Evolutionary conservation across 441 rosid species (phyloP).

Genomic region (Codiaeum variegatum): DNA sequence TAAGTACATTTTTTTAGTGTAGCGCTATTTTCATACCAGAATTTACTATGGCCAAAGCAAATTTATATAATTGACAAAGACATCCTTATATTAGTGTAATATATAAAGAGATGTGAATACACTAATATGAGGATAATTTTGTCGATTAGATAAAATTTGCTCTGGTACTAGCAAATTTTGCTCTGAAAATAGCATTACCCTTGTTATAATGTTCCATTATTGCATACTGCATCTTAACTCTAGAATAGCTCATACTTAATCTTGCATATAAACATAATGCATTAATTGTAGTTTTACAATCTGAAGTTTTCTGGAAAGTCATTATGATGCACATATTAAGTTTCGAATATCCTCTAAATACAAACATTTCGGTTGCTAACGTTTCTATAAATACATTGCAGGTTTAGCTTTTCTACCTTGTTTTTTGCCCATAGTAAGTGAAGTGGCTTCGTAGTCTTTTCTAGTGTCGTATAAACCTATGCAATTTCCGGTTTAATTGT

Average conservation of each 20-base stretch:
- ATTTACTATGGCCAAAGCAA: too few species aligned
- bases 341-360: neutral
- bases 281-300: neutral
- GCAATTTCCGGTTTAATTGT: neutral
- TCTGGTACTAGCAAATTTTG: too few species aligned
- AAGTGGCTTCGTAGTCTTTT: neutral
- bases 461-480: neutral
- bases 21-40: too few species aligned
- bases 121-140: too few species aligned
- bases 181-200: too few species aligned
- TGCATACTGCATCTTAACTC: neutral
- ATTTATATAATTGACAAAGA: too few species aligned
- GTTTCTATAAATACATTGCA: conserved; percentile 31
- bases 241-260: neutral
- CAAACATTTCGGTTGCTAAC: neutral
- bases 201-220: neutral
- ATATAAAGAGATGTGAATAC: too few species aligned
- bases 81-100: too few species aligned
- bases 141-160: too few species aligned
- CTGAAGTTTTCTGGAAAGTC: neutral
- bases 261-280: neutral
- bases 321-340: neutral
- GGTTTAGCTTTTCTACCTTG: conserved; percentile 95
- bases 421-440: conserved; percentile 85
- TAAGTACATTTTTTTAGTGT: neutral